Percentiles rank a stretch among this genome's conserved stretches.
Conservation (phyloP, 768 basidiomycete species). For the Atractiella rhizophila region DNA sequence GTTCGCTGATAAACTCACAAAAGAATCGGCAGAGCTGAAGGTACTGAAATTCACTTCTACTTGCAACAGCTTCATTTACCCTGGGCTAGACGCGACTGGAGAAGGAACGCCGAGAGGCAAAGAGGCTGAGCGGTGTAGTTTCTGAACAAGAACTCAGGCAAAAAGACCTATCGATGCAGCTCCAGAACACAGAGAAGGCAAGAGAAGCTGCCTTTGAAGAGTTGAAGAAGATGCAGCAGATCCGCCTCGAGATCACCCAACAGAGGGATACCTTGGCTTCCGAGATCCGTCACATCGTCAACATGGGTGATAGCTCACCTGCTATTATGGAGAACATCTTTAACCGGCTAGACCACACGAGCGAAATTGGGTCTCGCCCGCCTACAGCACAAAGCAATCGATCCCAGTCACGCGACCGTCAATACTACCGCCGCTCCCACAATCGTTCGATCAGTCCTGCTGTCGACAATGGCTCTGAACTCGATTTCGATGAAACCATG, state of each 20-base stretch:
- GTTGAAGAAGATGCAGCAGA: background rate
- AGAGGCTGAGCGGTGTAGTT: background rate
- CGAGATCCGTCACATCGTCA: background rate
- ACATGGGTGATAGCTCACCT: no score
- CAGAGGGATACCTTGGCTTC: background rate
- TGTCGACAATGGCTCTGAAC: no score
- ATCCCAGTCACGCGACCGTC: no score
- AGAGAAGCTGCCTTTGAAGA: background rate
- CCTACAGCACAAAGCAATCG: no score
- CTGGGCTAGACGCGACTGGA: background rate
- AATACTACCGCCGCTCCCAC: no score
- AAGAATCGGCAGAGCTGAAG: conserved; percentile 1
- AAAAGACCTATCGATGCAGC: background rate
- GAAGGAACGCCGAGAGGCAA: background rate
- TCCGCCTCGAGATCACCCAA: background rate
- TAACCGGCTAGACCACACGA: no score
- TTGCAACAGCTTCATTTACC: no score
- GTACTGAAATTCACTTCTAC: no score
- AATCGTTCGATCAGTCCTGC: no score
- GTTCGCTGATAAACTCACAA: conserved; percentile 4
- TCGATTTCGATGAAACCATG: no score
- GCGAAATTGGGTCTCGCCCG: no score
- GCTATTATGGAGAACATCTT: no score
- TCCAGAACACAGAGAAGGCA: background rate
- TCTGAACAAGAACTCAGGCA: background rate